Base-by-base conservation (phyloP, 2,329 filamentous ascomycete genomes). In the Fusarium burgessii region DNA sequence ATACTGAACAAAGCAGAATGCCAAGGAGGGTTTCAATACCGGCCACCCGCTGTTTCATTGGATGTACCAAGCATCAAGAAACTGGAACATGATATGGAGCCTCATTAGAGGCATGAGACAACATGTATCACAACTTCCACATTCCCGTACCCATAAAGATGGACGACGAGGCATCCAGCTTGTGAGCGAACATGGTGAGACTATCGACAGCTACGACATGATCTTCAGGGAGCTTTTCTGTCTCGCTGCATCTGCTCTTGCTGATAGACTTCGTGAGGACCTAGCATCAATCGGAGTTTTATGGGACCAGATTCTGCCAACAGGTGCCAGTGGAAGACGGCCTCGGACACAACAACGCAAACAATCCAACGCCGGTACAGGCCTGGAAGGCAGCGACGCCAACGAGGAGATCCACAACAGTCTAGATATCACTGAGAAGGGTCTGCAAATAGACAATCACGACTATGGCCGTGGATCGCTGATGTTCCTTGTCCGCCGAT, bases 151-250 rank as follows among this genome's bases (percentile, higher is more conserved):
- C n/a, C 58, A 66, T 17, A 72, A 68, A 58, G 74, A 76, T 23
- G 72, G 74, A 5, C 64, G 72, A 27, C 64, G 62, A 27, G 73
- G 63, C 15, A 82, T 84, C 70, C 84, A 82, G 71, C 84, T 87
- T 49, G 83, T 85, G 36, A 84, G 80, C 75, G 88, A 86, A 58
- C 81, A 90, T 69, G 84, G 87, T 2, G 86, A 89, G 25, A 82
- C 89, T 15, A 88, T 92, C 56, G 84, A 89, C 14, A 87, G 93
- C 65, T 95, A 95, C 78, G 91, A 93, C 36, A 83, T 91, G 18
- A 85, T 95, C 3, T 94, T 97, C 78, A 90, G 93, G 27, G 93
- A 97, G 77, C 85, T 95, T 13, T 97, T 97, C 79, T 97, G 93
- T 76, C 85, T 93, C 13, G 92, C 93, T 5, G 93, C 94, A 2